Evolutionary conservation across 306 rosid species (phyloP), one percentile per base, ranked within the genome.

Genomic region (Luffa acutangula): DNA sequence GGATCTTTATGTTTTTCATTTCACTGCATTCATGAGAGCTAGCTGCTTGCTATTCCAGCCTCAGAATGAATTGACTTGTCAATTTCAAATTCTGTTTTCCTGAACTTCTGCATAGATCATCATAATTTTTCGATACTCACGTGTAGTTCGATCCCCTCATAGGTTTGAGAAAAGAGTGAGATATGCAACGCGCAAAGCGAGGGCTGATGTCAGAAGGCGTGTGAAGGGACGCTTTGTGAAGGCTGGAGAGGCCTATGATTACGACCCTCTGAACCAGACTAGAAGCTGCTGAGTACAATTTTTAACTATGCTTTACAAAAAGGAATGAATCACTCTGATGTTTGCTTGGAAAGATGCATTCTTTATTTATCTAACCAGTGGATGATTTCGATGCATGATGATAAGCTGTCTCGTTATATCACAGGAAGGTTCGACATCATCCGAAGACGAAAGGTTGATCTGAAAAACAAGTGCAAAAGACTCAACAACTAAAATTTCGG

Each of bases 191-290:
- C 98, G 97, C 64, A 95, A 95, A 86, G 97, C 93, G 3, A 88
- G 98, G 82, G 98, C 98, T 2, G 98, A 92, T 83, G 89, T 90
- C 59, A 87, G 98, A 86, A 92, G 73, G 87, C 94, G 97, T 15
- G 98, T 87, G 89, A 95, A 95, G 87, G 98, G 98, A 77, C 95
- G 98, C 37, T 95, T 95, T 82, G 91, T 95, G 63, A 95, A 95
- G 89, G 97, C 96, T 12, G 98, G 98, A 33, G 97, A 95, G 54
- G 87, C 79, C 37, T 95, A 87, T 78, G 97, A 95, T 82, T 95
- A 91, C 54, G 98, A 95, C 80, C 97, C 97, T 4, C 78, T 95
- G 92, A 91, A 43, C 89, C 82, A 83, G 81, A 90, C 97, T 86
- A 90, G 97, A 86, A 93, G 99, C 94, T 93, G 25, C 90, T 93